phyloP scores from a whole-genome alignment of 805 yeast genomes.

The Candida berthetii region DNA sequence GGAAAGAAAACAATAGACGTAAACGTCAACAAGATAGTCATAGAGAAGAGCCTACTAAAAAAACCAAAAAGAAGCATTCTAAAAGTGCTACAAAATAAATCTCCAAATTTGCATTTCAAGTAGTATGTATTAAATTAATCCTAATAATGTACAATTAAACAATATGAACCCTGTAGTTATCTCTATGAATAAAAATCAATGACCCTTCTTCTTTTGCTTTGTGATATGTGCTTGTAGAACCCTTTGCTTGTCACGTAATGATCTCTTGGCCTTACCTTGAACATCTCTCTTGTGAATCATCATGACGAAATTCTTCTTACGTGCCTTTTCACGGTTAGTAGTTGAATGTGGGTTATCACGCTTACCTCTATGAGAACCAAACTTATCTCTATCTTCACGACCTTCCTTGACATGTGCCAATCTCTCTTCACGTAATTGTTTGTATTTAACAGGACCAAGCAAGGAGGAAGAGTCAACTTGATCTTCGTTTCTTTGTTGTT shows the following conservation, averaged over 20 bases:
- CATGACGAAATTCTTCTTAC: slow-evolving; percentile 99
- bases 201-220: slow-evolving; percentile 87
- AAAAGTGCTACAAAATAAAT: not conserved
- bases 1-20: slow-evolving; percentile 42
- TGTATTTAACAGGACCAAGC: slow-evolving; percentile 69
- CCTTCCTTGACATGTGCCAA: slow-evolving; percentile 85
- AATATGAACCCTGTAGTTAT: not conserved
- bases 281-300: slow-evolving; percentile 94
- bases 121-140: not conserved
- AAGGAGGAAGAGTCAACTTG: slow-evolving; percentile 73
- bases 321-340: slow-evolving; percentile 91
- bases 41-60: not conserved
- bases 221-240: slow-evolving; percentile 79
- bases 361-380: slow-evolving; percentile 83
- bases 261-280: slow-evolving; percentile 87
- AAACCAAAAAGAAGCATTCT: slow-evolving; percentile 1
- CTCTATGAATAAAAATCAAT: slow-evolving; percentile 21
- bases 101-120: not conserved
- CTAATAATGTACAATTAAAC: slow-evolving; percentile 1
- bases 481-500: slow-evolving; percentile 62
- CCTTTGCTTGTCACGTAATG: slow-evolving; percentile 87
- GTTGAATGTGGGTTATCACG: slow-evolving; percentile 76
- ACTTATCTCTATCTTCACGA: slow-evolving; percentile 86
- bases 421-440: slow-evolving; percentile 86
- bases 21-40: slow-evolving; percentile 13